Percentiles rank a stretch among this genome's conserved stretches.
phyloP scores from a whole-genome alignment of 179 eudicot species.

The Silene noctiflora region DNA sequence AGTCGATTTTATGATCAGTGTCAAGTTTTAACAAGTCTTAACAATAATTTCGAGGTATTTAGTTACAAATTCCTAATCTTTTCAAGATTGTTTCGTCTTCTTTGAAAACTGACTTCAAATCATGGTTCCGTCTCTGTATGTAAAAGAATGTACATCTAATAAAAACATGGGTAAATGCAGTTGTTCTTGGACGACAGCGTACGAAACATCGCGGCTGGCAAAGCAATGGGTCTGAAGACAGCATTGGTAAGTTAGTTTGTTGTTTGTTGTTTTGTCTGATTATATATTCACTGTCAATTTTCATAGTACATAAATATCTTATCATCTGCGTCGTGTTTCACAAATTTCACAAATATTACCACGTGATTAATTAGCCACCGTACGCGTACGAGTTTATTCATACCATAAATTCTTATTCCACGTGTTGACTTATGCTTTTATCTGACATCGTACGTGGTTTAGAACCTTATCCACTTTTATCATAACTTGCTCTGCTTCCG shows the following conservation, averaged over 20 bases:
- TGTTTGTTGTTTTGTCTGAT: not conserved
- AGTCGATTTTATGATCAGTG: too few relatives aligned
- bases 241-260: conserved; percentile 45
- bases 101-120: too few relatives aligned
- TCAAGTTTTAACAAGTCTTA: too few relatives aligned
- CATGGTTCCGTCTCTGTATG: too few relatives aligned
- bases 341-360: conserved; percentile 10
- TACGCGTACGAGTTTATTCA: too few relatives aligned
- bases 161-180: conserved; percentile 35
- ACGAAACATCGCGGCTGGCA: conserved; percentile 64
- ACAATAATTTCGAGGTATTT: too few relatives aligned
- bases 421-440: too few relatives aligned
- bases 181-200: conserved; percentile 72
- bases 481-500: too few relatives aligned
- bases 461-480: not conserved
- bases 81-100: too few relatives aligned
- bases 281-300: not conserved
- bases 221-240: conserved; percentile 58
- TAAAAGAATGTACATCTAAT: too few relatives aligned
- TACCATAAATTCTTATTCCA: too few relatives aligned
- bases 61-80: too few relatives aligned
- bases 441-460: not conserved
- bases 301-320: not conserved
- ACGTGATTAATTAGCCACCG: not conserved
- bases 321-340: not conserved